phyloP scores from a whole-genome alignment of 2,329 filamentous ascomycete genomes.

The Penicillium sp. region DNA sequence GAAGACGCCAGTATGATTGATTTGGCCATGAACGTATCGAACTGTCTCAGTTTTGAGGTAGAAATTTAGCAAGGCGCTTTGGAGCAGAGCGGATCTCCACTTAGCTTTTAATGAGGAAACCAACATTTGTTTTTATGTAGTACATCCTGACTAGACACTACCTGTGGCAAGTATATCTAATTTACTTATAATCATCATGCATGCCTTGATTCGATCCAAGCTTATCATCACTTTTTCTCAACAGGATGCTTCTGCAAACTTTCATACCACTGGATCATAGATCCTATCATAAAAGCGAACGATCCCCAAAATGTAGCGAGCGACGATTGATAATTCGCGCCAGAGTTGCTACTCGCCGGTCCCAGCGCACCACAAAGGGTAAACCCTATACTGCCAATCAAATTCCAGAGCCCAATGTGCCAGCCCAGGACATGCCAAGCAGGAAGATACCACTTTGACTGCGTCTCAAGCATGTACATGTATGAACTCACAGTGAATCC shows the following conservation, averaged over 20 bases:
- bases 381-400: conserved; percentile 63
- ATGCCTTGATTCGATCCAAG: background rate
- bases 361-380: conserved; percentile 60
- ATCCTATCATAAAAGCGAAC: conserved; percentile 46
- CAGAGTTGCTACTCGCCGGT: conserved; percentile 44
- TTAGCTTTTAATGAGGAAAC: too few species aligned
- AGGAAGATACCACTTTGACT: conserved; percentile 61
- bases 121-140: too few species aligned
- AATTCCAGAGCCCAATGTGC: conserved; percentile 67
- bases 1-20: too few species aligned
- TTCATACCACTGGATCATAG: conserved; percentile 51
- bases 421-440: conserved; percentile 59
- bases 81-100: too few species aligned
- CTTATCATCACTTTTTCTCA: conserved; percentile 61
- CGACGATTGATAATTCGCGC: conserved; percentile 49
- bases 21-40: too few species aligned
- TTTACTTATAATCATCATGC: background rate
- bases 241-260: conserved; percentile 50
- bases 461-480: conserved; percentile 66
- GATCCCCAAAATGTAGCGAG: conserved; percentile 48
- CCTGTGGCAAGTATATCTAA: background rate
- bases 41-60: too few species aligned
- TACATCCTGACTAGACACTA: background rate
- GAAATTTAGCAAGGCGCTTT: too few species aligned
- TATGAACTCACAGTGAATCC: conserved; percentile 60